Conservation (phyloP, 371 early-diverging fungal genomes). For the Haplosporangium sp. region DNA sequence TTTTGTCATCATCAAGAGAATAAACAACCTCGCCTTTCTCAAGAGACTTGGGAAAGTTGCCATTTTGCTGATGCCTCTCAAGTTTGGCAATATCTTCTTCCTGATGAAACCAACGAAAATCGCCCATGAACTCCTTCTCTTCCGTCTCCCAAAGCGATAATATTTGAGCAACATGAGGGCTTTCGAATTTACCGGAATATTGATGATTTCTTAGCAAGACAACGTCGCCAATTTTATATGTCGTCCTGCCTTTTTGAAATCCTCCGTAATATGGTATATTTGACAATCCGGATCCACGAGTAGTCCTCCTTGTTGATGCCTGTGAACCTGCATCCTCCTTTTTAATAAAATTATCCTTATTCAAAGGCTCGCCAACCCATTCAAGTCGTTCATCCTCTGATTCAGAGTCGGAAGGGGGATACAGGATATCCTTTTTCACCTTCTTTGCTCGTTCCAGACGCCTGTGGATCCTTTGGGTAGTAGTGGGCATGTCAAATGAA, state of each 20-base stretch:
- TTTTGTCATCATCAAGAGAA: constrained; percentile 61
- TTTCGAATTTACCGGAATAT: constrained; percentile 37
- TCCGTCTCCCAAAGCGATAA: constrained; percentile 63
- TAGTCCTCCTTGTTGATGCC: constrained; percentile 26
- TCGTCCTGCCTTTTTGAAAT: constrained; percentile 28
- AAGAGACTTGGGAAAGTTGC: constrained; percentile 38
- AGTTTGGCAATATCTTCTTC: constrained; percentile 37
- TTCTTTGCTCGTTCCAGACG: constrained; percentile 23
- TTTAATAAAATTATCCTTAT: constrained; percentile 21
- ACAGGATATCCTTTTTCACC: constrained; percentile 21
- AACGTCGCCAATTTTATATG: constrained; percentile 38
- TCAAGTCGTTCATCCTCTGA: constrained; percentile 33
- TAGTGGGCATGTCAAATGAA: constrained; percentile 18
- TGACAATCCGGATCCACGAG: constrained; percentile 50
- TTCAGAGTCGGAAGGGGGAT: constrained; percentile 32
- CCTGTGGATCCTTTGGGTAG: constrained; percentile 23
- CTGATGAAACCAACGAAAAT: constrained; percentile 64
- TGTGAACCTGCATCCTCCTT: neutral
- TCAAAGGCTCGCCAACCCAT: constrained; percentile 51
- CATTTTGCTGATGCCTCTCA: constrained; percentile 24
- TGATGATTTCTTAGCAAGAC: constrained; percentile 51
- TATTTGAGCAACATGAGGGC: constrained; percentile 59
- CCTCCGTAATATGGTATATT: constrained; percentile 43
- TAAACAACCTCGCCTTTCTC: constrained; percentile 58
- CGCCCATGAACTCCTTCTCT: constrained; percentile 52